phyloP scores from a whole-genome alignment of 352 stramenopile genomes.

The Saprolegnia parasitica region DNA sequence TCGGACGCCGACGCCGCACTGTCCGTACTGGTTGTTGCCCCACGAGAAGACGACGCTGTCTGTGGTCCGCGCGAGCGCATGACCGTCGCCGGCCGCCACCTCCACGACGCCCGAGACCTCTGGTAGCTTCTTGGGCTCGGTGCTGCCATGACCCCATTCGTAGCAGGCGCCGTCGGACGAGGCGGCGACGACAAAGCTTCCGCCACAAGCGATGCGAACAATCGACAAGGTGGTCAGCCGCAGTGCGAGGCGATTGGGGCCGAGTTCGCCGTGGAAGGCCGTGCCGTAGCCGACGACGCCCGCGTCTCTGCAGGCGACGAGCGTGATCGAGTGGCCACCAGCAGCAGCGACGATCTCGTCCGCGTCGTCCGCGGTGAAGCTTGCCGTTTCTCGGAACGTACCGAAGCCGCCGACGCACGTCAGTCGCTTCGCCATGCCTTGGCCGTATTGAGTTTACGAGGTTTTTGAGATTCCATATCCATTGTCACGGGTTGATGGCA shows the following conservation, averaged over 20 bases:
- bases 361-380: background rate
- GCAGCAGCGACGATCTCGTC: slow-evolving; percentile 21
- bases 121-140: slow-evolving; percentile 32
- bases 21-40: slow-evolving; percentile 57
- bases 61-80: slow-evolving; percentile 54
- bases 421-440: too few relatives aligned
- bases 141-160: slow-evolving; percentile 32
- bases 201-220: slow-evolving; percentile 16
- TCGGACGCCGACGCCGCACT: slow-evolving; percentile 39
- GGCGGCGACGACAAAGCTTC: slow-evolving; percentile 33
- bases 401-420: slow-evolving; percentile 22
- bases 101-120: slow-evolving; percentile 16
- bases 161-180: slow-evolving; percentile 30
- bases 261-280: slow-evolving; percentile 62
- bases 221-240: slow-evolving; percentile 9
- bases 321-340: background rate
- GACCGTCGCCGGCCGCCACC: slow-evolving; percentile 49
- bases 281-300: slow-evolving; percentile 54
- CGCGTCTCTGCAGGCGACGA: slow-evolving; percentile 3
- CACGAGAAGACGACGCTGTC: slow-evolving; percentile 48
- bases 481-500: too few relatives aligned
- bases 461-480: too few relatives aligned
- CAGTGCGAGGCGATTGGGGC: background rate
- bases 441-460: too few relatives aligned
- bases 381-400: slow-evolving; percentile 15